Percentiles rank a stretch among this genome's conserved stretches.
Conservation (phyloP, 2,329 filamentous ascomycete species). For the Coccinonectria pachysandricola region DNA sequence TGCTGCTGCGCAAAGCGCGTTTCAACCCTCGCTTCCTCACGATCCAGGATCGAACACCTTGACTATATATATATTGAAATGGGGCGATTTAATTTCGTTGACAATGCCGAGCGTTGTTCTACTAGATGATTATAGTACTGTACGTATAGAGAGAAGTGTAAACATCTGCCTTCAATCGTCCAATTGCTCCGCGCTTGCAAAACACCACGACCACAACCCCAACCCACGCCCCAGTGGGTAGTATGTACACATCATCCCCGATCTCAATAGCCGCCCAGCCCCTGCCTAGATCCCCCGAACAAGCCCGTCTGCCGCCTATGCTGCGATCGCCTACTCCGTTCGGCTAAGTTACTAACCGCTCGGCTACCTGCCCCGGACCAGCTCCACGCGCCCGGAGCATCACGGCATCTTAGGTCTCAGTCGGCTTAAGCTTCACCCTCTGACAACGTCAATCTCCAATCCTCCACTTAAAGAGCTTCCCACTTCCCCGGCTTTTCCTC, state of each 20-base stretch:
- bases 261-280: conserved; percentile 8
- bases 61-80: too few relatives aligned
- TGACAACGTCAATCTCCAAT: conserved; percentile 9
- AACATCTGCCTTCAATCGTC: too few relatives aligned
- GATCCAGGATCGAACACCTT: too few relatives aligned
- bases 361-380: conserved; percentile 15
- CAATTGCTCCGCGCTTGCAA: too few relatives aligned
- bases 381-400: conserved; percentile 20
- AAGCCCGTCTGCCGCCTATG: conserved; percentile 17
- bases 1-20: too few relatives aligned
- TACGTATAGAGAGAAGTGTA: too few relatives aligned
- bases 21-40: too few relatives aligned
- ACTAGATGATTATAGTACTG: too few relatives aligned
- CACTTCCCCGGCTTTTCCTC: conserved; percentile 2
- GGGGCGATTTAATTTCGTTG: too few relatives aligned
- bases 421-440: conserved; percentile 15
- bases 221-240: conserved; percentile 2
- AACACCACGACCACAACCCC: too few relatives aligned
- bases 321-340: conserved; percentile 8
- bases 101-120: too few relatives aligned
- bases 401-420: conserved; percentile 20
- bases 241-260: conserved; percentile 3
- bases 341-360: too few relatives aligned
- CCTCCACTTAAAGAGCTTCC: background rate
- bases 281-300: conserved; percentile 12